Conservation (phyloP, 768 basidiomycete genomes). For the Leccinum olivaceopallidum region DNA sequence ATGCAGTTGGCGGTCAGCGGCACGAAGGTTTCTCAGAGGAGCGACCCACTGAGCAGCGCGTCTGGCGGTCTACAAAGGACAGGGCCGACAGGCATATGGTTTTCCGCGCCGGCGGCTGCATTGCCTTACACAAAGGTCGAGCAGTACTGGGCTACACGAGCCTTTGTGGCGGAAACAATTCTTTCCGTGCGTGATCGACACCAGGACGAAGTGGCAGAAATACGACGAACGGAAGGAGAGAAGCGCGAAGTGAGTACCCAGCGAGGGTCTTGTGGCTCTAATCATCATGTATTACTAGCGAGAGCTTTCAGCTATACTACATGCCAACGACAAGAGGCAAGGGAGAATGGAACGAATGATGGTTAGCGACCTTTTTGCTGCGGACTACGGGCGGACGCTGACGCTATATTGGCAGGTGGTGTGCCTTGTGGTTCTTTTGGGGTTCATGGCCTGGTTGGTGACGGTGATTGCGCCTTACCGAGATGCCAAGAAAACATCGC, state of each 20-base stretch:
- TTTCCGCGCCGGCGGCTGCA: constrained; percentile 20
- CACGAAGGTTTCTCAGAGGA: constrained; percentile 1
- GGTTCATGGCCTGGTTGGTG: constrained; percentile 22
- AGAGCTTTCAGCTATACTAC: constrained; percentile 40
- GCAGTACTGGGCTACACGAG: constrained; percentile 70
- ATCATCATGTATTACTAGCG: constrained; percentile 33
- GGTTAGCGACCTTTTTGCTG: constrained; percentile 34
- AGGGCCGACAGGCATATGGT: constrained; percentile 9
- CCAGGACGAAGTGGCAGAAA: constrained; percentile 46
- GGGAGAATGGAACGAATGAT: constrained; percentile 50
- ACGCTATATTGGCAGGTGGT: constrained; percentile 18
- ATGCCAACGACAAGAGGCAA: constrained; percentile 49
- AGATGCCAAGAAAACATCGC: constrained; percentile 38
- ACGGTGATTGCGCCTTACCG: constrained; percentile 17
- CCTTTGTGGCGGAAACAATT: constrained; percentile 63
- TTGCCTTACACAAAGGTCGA: constrained; percentile 38
- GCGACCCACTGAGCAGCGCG: not conserved
- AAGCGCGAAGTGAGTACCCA: constrained; percentile 46
- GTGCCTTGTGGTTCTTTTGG: constrained; percentile 27
- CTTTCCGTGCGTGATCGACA: constrained; percentile 50
- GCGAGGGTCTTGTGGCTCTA: not conserved
- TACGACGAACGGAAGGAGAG: constrained; percentile 42
- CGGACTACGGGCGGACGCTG: constrained; percentile 8
- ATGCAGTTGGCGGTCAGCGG: constrained; percentile 30
- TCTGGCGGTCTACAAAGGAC: constrained; percentile 10